Percentiles rank a stretch among this genome's conserved stretches.
phyloP scores from a whole-genome alignment of 345 rosid genomes.

The Rhizophora mangle region DNA sequence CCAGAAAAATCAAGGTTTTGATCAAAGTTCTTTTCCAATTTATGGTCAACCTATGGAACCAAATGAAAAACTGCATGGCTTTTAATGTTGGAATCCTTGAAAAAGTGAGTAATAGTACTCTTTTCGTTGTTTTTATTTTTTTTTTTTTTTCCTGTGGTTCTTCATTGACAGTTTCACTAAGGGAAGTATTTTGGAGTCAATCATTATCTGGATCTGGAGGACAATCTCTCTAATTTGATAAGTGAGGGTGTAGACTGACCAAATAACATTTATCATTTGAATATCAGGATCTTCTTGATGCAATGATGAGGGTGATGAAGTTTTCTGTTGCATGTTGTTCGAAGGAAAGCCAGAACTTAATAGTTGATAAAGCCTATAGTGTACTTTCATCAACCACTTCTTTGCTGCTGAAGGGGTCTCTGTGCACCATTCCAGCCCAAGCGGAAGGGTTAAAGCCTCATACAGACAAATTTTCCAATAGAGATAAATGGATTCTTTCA shows the following conservation, averaged over 20 bases:
- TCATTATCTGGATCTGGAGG: not conserved
- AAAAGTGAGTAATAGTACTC: conserved; percentile 38
- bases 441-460: conserved; percentile 34
- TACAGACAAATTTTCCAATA: conserved; percentile 32
- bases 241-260: not conserved
- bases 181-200: not conserved
- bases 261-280: conserved; percentile 13
- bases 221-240: not conserved
- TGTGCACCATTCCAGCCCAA: conserved; percentile 27
- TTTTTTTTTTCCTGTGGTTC: not conserved
- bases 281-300: conserved; percentile 62
- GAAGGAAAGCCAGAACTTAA: conserved; percentile 58
- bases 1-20: conserved; percentile 53
- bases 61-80: conserved; percentile 45
- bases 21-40: conserved; percentile 52
- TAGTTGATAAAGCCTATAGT: conserved; percentile 56
- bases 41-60: conserved; percentile 58
- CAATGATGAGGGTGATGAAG: conserved; percentile 60
- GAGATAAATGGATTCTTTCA: conserved; percentile 71
- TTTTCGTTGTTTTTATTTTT: not conserved
- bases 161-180: not conserved
- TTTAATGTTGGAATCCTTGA: conserved; percentile 28
- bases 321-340: conserved; percentile 63
- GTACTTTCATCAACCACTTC: conserved; percentile 47
- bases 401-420: conserved; percentile 44